These are phyloP conservation scores for Schoenoplectus tabernaemontani DNA, from an alignment of 202 grass and related monocot genomes.

Conservation along the genomic window DNA sequence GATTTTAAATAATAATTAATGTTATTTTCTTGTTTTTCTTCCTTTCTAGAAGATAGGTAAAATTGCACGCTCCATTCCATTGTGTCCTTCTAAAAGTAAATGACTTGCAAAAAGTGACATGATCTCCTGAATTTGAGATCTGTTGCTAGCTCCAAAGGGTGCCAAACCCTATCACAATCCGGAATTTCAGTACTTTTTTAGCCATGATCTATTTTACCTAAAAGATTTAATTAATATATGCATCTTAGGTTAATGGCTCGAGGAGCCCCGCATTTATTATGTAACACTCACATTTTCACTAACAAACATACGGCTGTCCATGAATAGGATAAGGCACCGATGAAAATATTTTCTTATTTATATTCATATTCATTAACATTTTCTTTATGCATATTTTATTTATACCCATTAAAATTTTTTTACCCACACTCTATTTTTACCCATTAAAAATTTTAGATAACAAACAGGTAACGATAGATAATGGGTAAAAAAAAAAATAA, in stretches of 20 bases:
- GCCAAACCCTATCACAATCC: not conserved
- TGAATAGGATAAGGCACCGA: too few relatives aligned
- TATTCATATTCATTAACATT: too few relatives aligned
- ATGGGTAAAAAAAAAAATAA: too few relatives aligned
- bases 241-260: conserved; percentile 4
- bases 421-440: too few relatives aligned
- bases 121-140: conserved; percentile 11
- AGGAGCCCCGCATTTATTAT: not conserved
- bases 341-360: too few relatives aligned
- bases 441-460: too few relatives aligned
- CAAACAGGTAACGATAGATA: too few relatives aligned
- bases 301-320: too few relatives aligned
- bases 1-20: not conserved
- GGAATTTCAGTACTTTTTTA: not conserved
- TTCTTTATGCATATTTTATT: too few relatives aligned
- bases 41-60: too few relatives aligned
- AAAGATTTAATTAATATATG: not conserved
- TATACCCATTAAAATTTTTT: too few relatives aligned
- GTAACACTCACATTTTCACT: not conserved
- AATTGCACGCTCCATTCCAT: not conserved
- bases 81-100: not conserved
- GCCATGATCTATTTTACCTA: conserved; percentile 1
- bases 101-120: not conserved
- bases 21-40: not conserved
- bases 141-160: conserved; percentile 7